These are phyloP conservation scores for Fomitopsis betulina DNA, from an alignment of 1,284 basidiomycete species.

Conservation along the genomic window DNA sequence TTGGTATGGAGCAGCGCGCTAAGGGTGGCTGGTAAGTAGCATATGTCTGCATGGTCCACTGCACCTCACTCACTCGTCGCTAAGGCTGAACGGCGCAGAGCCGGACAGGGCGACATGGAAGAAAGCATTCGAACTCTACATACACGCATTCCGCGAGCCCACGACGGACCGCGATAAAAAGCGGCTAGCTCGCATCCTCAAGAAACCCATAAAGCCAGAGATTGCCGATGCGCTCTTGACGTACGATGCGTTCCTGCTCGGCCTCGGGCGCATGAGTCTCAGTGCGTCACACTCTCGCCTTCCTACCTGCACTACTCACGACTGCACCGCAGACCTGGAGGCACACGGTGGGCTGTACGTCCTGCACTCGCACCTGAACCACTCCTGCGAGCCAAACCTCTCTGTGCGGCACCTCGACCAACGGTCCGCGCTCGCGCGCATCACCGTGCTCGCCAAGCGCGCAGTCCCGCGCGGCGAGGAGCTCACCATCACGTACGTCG, in stretches of 20 bases:
- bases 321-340: conserved; percentile 59
- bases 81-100: conserved; percentile 34
- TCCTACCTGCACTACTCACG: conserved; percentile 5
- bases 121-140: conserved; percentile 50
- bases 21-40: conserved; percentile 45
- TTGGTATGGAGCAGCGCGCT: conserved; percentile 64
- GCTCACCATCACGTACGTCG: conserved; percentile 75
- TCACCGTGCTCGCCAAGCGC: conserved; percentile 64
- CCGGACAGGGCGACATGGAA: conserved; percentile 62
- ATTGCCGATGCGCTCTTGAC: conserved; percentile 62
- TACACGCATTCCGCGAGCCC: conserved; percentile 56
- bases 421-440: conserved; percentile 58
- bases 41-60: background rate
- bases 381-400: conserved; percentile 76
- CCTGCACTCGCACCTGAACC: conserved; percentile 86
- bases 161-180: conserved; percentile 45
- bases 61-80: background rate
- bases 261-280: conserved; percentile 80
- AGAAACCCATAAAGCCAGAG: conserved; percentile 48
- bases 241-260: conserved; percentile 68
- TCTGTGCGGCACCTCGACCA: conserved; percentile 69
- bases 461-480: conserved; percentile 73
- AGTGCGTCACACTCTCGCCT: conserved; percentile 42
- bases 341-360: conserved; percentile 83
- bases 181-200: conserved; percentile 52